Percentiles rank a stretch among this genome's conserved stretches.
phyloP scores from a whole-genome alignment of 169 alveolate species.

The Amoebophrya sp. region DNA sequence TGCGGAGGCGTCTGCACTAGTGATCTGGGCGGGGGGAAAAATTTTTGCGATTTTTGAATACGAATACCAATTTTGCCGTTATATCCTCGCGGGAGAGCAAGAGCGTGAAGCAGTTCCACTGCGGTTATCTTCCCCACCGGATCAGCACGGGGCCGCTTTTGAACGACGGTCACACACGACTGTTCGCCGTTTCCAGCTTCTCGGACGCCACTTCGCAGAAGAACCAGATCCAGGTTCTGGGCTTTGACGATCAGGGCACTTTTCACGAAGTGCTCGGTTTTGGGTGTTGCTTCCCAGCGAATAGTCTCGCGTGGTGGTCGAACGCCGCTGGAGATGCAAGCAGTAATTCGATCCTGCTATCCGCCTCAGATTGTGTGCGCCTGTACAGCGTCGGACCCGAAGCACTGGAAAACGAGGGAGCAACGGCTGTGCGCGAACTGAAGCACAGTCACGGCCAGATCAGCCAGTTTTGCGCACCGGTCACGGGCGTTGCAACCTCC shows the following conservation, averaged over 20 bases:
- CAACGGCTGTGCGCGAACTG: neutral
- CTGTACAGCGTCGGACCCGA: too few species aligned
- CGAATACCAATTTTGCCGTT: too few species aligned
- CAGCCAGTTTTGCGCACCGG: neutral
- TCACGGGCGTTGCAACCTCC: neutral
- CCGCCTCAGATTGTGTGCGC: too few species aligned
- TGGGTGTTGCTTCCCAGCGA: neutral
- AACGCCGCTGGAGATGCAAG: neutral
- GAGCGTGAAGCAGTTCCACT: too few species aligned
- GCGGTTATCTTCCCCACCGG: neutral
- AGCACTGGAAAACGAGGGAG: too few species aligned
- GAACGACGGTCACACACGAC: neutral
- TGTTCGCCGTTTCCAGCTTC: neutral
- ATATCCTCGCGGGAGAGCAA: too few species aligned
- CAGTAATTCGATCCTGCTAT: too few species aligned
- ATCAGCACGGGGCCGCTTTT: neutral
- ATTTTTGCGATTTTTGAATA: too few species aligned
- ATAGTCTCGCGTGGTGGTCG: neutral
- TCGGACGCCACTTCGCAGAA: neutral
- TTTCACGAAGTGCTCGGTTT: neutral
- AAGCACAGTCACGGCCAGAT: neutral
- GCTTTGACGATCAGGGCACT: neutral
- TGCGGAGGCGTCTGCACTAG: too few species aligned
- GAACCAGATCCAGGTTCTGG: neutral
- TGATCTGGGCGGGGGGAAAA: too few species aligned